A percentile compares a stretch with the other conserved stretches of the same genome.
phyloP scores from a whole-genome alignment of 2,329 filamentous ascomycete genomes.

The Teratosphaeria pseudoeucalypti region DNA sequence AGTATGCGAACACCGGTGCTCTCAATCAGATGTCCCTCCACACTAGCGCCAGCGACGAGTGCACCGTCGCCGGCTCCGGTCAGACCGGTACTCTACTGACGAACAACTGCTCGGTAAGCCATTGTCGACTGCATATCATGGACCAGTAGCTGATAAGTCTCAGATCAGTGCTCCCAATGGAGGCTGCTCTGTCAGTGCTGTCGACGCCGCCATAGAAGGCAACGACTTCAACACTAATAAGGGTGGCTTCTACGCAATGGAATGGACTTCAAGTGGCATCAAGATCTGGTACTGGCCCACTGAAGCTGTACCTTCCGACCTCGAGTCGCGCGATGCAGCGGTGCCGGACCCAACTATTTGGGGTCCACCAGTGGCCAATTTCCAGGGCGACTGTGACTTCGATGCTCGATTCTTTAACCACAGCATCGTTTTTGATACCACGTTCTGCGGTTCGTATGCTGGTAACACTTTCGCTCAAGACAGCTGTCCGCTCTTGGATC shows the following conservation, averaged over 20 bases:
- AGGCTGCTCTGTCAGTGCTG: slow-evolving; percentile 15
- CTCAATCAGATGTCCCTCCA: slow-evolving; percentile 28
- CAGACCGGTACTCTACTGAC: slow-evolving; percentile 38
- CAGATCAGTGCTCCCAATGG: slow-evolving; percentile 35
- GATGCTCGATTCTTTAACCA: slow-evolving; percentile 26
- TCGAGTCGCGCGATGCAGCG: slow-evolving; percentile 48
- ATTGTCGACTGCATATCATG: no score
- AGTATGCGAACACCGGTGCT: slow-evolving; percentile 27
- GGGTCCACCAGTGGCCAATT: slow-evolving; percentile 51
- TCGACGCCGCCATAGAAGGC: slow-evolving; percentile 26
- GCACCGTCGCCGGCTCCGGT: slow-evolving; percentile 26
- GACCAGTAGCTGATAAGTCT: neutral
- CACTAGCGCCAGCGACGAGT: slow-evolving; percentile 27
- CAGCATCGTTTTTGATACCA: slow-evolving; percentile 27
- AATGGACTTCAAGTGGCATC: slow-evolving; percentile 62
- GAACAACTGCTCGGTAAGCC: slow-evolving; percentile 39
- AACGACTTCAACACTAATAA: slow-evolving; percentile 38
- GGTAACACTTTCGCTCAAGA: slow-evolving; percentile 14
- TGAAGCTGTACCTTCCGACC: slow-evolving; percentile 42
- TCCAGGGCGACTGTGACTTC: slow-evolving; percentile 27
- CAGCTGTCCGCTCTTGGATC: slow-evolving; percentile 16
- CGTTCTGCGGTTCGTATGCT: slow-evolving; percentile 30
- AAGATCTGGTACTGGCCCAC: slow-evolving; percentile 74
- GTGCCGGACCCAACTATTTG: slow-evolving; percentile 47
- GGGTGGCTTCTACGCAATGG: slow-evolving; percentile 37